These are phyloP conservation scores for Ceratocystis destructans DNA, from an alignment of 2,329 filamentous ascomycete species.

Conservation along the genomic window DNA sequence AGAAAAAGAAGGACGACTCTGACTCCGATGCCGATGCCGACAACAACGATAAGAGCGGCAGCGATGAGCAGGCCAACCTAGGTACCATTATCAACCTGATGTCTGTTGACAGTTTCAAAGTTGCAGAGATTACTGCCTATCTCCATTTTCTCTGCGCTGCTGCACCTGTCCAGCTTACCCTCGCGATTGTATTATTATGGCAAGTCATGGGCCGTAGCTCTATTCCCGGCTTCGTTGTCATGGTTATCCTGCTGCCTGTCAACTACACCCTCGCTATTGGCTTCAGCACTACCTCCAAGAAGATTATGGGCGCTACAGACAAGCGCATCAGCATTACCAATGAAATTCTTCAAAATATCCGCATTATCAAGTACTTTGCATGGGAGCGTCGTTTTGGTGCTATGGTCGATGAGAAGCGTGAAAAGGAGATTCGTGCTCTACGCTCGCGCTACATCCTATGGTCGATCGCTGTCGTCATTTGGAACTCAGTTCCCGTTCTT, in stretches of 20 bases:
- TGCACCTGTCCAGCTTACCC: constrained; percentile 73
- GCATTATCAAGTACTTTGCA: constrained; percentile 98
- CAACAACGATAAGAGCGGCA: constrained; percentile 27
- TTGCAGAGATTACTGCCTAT: constrained; percentile 87
- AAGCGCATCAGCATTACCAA: constrained; percentile 94
- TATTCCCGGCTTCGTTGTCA: constrained; percentile 81
- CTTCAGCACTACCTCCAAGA: constrained; percentile 76
- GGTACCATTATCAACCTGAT: constrained; percentile 99
- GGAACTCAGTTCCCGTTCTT: constrained; percentile 88
- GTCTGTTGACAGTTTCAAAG: constrained; percentile 99
- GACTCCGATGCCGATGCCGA: constrained; percentile 24
- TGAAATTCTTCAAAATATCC: constrained; percentile 90
- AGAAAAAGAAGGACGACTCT: constrained; percentile 32
- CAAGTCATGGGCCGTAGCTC: constrained; percentile 83
- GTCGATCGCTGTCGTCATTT: constrained; percentile 82
- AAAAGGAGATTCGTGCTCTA: constrained; percentile 61
- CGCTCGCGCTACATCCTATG: constrained; percentile 78
- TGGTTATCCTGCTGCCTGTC: constrained; percentile 75
- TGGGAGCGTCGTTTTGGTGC: constrained; percentile 88
- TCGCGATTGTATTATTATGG: constrained; percentile 73
- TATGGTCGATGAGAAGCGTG: constrained; percentile 79
- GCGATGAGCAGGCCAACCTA: constrained; percentile 69
- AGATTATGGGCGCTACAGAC: constrained; percentile 84
- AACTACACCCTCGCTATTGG: constrained; percentile 80
- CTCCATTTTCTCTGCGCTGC: constrained; percentile 90